These are phyloP conservation scores for Cystobasidium tubakii DNA, from an alignment of 768 basidiomycete genomes.

Conservation along the genomic window DNA sequence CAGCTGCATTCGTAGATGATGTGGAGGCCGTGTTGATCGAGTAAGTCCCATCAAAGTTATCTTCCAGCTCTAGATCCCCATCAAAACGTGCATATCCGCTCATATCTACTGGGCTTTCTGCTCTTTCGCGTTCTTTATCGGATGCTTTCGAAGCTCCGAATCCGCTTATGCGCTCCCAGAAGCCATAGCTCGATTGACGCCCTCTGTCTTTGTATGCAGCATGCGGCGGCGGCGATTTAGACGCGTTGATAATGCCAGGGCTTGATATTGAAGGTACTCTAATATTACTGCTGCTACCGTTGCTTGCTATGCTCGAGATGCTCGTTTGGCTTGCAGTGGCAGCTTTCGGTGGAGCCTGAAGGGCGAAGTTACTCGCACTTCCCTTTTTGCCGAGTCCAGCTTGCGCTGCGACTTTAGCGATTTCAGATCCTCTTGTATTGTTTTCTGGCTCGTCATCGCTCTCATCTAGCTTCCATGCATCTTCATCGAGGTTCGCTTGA, in stretches of 20 bases:
- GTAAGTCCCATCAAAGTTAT: conserved; percentile 33
- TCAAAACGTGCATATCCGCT: conserved; percentile 27
- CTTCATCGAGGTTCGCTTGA: conserved; percentile 5
- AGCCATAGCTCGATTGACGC: conserved; percentile 25
- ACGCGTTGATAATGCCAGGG: neutral
- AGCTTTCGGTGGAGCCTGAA: conserved; percentile 4
- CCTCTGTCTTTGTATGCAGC: neutral
- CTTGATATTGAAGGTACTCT: neutral
- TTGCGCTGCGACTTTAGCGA: conserved; percentile 35
- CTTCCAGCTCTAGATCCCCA: conserved; percentile 20
- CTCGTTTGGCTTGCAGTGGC: neutral
- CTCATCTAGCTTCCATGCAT: conserved; percentile 35
- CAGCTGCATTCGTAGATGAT: neutral
- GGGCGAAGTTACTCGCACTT: conserved; percentile 9
- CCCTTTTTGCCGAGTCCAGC: conserved; percentile 27
- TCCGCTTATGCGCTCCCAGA: conserved; percentile 32
- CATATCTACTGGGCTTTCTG: neutral
- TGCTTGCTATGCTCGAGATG: neutral
- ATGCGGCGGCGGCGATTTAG: conserved; percentile 8
- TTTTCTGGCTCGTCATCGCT: conserved; percentile 19
- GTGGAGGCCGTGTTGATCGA: conserved; percentile 11
- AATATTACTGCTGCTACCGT: neutral
- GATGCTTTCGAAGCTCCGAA: neutral
- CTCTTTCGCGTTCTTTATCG: neutral
- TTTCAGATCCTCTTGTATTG: neutral